A percentile compares a stretch with the other conserved stretches of the same genome.
Conservation (phyloP, 345 rosid genomes). For the Ailanthus altissimus region DNA sequence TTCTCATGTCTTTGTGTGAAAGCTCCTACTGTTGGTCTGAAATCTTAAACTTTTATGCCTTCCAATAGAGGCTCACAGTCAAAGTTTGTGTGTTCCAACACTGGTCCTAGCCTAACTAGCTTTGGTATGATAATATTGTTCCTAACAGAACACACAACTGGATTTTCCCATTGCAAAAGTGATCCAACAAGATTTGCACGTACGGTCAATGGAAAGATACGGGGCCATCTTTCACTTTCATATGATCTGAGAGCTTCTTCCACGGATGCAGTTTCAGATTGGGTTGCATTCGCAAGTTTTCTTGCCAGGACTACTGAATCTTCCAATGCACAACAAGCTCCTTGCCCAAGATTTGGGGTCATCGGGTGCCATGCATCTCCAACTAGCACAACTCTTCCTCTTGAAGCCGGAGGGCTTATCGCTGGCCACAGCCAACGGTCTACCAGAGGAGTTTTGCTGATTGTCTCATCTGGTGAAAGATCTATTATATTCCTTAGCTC, state of each 20-base stretch:
- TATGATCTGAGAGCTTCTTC: conserved; percentile 65
- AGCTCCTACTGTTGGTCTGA: not conserved
- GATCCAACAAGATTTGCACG: conserved; percentile 81
- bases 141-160: conserved; percentile 63
- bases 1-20: not conserved
- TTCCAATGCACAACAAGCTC: conserved; percentile 89
- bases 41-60: conserved; percentile 25
- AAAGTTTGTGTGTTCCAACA: conserved; percentile 83
- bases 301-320: conserved; percentile 70
- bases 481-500: conserved; percentile 67
- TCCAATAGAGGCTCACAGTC: conserved; percentile 58
- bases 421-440: conserved; percentile 93
- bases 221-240: conserved; percentile 74
- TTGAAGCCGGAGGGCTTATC: conserved; percentile 63
- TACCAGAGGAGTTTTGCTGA: conserved; percentile 70
- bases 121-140: conserved; percentile 67
- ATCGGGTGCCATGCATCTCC: conserved; percentile 98
- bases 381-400: conserved; percentile 61
- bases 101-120: conserved; percentile 64
- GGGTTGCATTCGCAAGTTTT: conserved; percentile 60
- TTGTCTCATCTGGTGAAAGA: conserved; percentile 64
- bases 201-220: conserved; percentile 67
- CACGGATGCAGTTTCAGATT: conserved; percentile 41
- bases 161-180: conserved; percentile 86
- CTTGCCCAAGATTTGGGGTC: conserved; percentile 96